Percentiles rank a stretch among this genome's conserved stretches.
phyloP scores from a whole-genome alignment of 371 early-diverging fungal genomes.

The Mycotypha africana region DNA sequence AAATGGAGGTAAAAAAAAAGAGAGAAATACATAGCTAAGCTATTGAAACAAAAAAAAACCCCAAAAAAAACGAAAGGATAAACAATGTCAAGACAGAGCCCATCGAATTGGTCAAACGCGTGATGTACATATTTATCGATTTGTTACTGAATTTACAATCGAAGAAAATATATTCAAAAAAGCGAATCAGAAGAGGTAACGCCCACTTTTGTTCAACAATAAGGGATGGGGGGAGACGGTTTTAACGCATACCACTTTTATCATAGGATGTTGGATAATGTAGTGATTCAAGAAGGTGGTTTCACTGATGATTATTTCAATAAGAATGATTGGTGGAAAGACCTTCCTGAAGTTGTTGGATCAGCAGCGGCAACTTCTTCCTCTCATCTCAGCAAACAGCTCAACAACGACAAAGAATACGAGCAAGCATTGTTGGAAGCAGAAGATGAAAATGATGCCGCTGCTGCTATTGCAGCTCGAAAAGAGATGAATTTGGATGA shows the following conservation, averaged over 20 bases:
- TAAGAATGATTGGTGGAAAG: constrained; percentile 66
- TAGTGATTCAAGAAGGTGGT: constrained; percentile 79
- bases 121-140: constrained; percentile 89
- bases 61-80: constrained; percentile 23
- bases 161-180: constrained; percentile 86
- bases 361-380: constrained; percentile 14
- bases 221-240: no score
- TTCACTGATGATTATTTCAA: constrained; percentile 73
- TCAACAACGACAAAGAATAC: constrained; percentile 41
- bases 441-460: constrained; percentile 69
- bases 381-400: no score
- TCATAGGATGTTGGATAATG: constrained; percentile 79
- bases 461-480: constrained; percentile 60
- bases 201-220: not conserved
- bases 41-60: not conserved
- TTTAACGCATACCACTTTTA: no score
- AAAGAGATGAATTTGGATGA: constrained; percentile 64
- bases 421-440: constrained; percentile 65
- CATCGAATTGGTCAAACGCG: constrained; percentile 95
- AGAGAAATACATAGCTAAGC: not conserved
- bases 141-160: constrained; percentile 82
- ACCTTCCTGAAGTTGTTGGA: constrained; percentile 50
- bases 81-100: constrained; percentile 73
- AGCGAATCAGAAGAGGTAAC: constrained; percentile 78
- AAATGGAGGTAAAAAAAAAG: no score